A percentile compares a stretch with the other conserved stretches of the same genome.
phyloP scores from a whole-genome alignment of 1,139 yeast species.

The Candida buenavistaensis region DNA sequence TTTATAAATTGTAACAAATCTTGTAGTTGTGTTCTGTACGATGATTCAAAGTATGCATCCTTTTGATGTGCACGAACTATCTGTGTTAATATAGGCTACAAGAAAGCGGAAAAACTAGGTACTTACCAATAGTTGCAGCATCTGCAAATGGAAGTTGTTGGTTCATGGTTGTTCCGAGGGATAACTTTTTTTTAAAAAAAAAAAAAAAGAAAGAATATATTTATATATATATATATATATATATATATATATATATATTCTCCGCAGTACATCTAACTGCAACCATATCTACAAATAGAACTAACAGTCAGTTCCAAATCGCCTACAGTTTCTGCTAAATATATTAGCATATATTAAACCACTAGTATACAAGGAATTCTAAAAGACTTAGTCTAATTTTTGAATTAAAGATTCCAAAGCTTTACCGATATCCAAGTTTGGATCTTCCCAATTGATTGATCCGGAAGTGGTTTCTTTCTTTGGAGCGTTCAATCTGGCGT shows the following conservation, averaged over 20 bases:
- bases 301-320: no score
- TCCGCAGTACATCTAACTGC: no score
- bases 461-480: slow-evolving; percentile 43
- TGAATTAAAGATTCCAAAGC: slow-evolving; percentile 46
- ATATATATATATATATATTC: no score
- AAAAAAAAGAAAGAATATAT: no score
- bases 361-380: no score
- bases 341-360: no score
- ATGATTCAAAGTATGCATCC: slow-evolving; percentile 69
- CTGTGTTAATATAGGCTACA: slow-evolving; percentile 5
- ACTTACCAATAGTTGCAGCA: slow-evolving; percentile 51
- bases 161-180: slow-evolving; percentile 3
- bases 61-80: slow-evolving; percentile 84
- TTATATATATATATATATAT: no score
- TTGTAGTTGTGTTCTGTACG: slow-evolving; percentile 53
- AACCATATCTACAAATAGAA: no score
- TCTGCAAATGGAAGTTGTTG: slow-evolving; percentile 45
- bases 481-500: slow-evolving; percentile 60
- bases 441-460: slow-evolving; percentile 80
- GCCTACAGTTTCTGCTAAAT: no score
- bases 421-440: slow-evolving; percentile 77
- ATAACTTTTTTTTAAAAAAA: no score
- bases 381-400: slow-evolving; percentile 46
- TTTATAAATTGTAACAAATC: slow-evolving; percentile 55
- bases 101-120: background rate